These are phyloP conservation scores for Phyllosticta citriasiana DNA, from an alignment of 2,329 filamentous ascomycete genomes.

Conservation along the genomic window DNA sequence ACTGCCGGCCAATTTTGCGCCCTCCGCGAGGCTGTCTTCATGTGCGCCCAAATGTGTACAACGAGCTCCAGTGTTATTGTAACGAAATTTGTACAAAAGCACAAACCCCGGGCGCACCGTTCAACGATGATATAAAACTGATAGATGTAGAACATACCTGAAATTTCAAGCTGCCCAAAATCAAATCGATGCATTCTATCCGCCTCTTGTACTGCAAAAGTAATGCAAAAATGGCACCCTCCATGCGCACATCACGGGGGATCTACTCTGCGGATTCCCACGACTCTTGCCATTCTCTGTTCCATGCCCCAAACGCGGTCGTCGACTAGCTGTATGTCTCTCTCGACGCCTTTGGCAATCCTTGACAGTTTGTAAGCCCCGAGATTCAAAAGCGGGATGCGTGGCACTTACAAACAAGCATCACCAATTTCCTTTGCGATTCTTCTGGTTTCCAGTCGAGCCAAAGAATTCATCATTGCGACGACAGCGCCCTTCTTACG, in stretches of 20 bases:
- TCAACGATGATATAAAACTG: background rate
- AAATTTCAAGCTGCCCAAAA: background rate
- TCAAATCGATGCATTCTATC: background rate
- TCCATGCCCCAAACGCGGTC: conserved; percentile 9
- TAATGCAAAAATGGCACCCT: too few relatives aligned
- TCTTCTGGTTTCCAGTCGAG: conserved; percentile 28
- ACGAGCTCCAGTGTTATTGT: too few relatives aligned
- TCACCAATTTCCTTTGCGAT: conserved; percentile 23
- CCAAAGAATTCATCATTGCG: conserved; percentile 25
- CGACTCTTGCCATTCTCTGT: conserved; percentile 8
- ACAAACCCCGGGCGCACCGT: background rate
- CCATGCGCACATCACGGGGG: background rate
- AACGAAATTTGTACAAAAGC: too few relatives aligned
- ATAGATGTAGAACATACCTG: background rate
- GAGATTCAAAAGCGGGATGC: background rate
- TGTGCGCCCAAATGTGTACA: too few relatives aligned
- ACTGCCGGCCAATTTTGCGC: too few relatives aligned
- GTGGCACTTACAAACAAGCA: conserved; percentile 3
- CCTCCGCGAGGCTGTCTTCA: too few relatives aligned
- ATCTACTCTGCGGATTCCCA: conserved; percentile 8
- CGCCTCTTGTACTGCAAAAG: background rate
- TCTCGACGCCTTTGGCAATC: conserved; percentile 6
- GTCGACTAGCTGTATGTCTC: conserved; percentile 8
- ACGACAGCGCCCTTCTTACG: conserved; percentile 26
- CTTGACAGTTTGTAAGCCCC: background rate